Conservation (phyloP, 2,329 filamentous ascomycete genomes). For the Penicillium olsonii region DNA sequence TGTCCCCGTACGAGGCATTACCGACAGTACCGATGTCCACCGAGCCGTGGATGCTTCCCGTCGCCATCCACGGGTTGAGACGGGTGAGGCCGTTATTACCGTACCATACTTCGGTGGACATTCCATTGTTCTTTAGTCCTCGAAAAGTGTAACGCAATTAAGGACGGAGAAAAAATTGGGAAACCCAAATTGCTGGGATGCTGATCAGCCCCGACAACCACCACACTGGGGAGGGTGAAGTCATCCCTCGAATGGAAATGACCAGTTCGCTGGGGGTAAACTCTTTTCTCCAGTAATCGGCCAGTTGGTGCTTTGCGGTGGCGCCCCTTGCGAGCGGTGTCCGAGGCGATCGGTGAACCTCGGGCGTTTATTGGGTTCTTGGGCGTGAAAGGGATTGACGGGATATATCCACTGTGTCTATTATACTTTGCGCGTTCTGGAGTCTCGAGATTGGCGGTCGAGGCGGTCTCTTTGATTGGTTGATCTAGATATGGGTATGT, state of each 20-base stretch:
- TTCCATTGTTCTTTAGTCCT: not conserved
- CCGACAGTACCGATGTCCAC: too few relatives aligned
- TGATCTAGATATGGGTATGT: not conserved
- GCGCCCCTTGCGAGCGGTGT: slow-evolving; percentile 18
- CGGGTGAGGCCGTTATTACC: slow-evolving; percentile 1
- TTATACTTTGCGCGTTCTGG: not conserved
- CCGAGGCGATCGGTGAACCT: not conserved
- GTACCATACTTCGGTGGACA: not conserved
- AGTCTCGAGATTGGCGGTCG: not conserved
- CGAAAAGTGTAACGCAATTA: slow-evolving; percentile 3
- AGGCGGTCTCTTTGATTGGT: not conserved
- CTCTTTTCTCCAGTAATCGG: too few relatives aligned
- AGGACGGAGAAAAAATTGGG: slow-evolving; percentile 4
- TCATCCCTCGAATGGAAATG: not conserved
- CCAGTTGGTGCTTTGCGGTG: too few relatives aligned
- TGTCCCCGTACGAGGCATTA: too few relatives aligned
- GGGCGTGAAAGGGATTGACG: not conserved
- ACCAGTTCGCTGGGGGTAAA: not conserved
- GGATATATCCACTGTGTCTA: not conserved
- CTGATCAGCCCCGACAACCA: slow-evolving; percentile 9
- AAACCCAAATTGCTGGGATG: slow-evolving; percentile 8
- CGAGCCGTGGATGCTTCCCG: slow-evolving; percentile 1
- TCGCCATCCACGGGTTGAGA: slow-evolving; percentile 3
- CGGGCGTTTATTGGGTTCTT: slow-evolving; percentile 9
- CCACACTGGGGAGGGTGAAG: slow-evolving; percentile 1